These are phyloP conservation scores for Trypanosoma lewisi DNA, from an alignment of 208 protist species.

Conservation along the genomic window DNA sequence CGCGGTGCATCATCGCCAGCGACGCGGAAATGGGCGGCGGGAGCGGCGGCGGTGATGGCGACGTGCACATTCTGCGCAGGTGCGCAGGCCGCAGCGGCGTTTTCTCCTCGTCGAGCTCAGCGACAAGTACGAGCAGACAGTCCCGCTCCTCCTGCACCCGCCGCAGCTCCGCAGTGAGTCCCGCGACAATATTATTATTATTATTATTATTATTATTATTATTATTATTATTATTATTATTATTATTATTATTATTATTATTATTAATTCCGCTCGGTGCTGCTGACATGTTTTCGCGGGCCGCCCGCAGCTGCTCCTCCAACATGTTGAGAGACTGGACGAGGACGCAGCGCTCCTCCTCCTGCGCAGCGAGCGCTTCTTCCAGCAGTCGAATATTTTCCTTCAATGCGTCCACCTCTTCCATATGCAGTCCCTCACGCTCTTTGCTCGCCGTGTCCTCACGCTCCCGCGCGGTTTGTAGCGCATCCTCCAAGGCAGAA, in stretches of 20 bases:
- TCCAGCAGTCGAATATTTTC: conserved; percentile 60
- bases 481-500: conserved; percentile 8
- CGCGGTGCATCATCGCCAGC: neutral
- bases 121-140: conserved; percentile 56
- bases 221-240: no score
- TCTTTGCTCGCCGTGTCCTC: neutral
- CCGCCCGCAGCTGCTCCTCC: conserved; percentile 47
- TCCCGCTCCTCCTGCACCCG: conserved; percentile 39
- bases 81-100: conserved; percentile 3
- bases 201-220: no score
- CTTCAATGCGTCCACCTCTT: conserved; percentile 25
- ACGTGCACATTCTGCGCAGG: neutral
- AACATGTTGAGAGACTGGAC: conserved; percentile 66
- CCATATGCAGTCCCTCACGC: conserved; percentile 1
- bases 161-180: conserved; percentile 16
- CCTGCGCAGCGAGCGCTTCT: conserved; percentile 54
- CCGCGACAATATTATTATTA: no score
- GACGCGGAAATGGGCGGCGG: neutral
- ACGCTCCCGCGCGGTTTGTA: neutral
- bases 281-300: conserved; percentile 8
- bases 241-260: no score
- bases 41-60: neutral
- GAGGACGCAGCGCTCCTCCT: conserved; percentile 67
- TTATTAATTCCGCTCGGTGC: no score
- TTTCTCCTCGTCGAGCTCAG: conserved; percentile 47